Percentiles rank a stretch among this genome's conserved stretches.
Evolutionary conservation across 2,329 filamentous ascomycete species (phyloP).

Genomic region (Aspergillus brasiliensis): DNA sequence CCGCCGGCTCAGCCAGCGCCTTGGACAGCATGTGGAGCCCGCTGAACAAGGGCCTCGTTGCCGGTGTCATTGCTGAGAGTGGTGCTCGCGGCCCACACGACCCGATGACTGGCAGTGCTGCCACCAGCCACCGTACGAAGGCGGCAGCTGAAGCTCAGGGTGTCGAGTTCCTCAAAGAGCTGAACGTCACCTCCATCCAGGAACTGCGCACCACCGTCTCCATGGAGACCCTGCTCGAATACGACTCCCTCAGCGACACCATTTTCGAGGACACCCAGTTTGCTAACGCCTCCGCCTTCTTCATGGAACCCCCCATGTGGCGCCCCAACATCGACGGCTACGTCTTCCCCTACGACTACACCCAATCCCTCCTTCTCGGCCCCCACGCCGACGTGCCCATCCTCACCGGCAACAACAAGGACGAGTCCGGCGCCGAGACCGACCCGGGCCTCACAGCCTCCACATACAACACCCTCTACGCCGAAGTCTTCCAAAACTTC

Average conservation of each 20-base stretch:
- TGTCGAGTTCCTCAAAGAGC: constrained; percentile 38
- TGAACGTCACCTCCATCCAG: constrained; percentile 45
- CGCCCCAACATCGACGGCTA: constrained; percentile 34
- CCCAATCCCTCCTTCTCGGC: constrained; percentile 16
- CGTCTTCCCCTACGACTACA: constrained; percentile 29
- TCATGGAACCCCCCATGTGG: constrained; percentile 27
- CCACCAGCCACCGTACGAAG: constrained; percentile 29
- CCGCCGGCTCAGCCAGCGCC: constrained; percentile 33
- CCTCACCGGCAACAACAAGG: constrained; percentile 34
- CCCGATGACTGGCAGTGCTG: constrained; percentile 29
- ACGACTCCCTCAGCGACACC: constrained; percentile 23
- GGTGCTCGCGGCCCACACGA: constrained; percentile 34
- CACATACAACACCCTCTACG: constrained; percentile 20
- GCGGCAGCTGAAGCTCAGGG: constrained; percentile 23
- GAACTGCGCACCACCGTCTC: constrained; percentile 42
- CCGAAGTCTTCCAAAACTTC: constrained; percentile 22
- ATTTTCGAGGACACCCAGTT: constrained; percentile 27
- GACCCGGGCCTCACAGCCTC: constrained; percentile 10
- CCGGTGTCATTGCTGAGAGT: constrained; percentile 35
- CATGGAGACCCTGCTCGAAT: constrained; percentile 37
- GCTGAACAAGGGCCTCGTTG: constrained; percentile 25
- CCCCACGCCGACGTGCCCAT: constrained; percentile 30
- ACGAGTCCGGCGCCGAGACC: constrained; percentile 25
- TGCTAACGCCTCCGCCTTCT: constrained; percentile 18
- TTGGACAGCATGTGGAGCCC: constrained; percentile 30